A percentile compares a stretch with the other conserved stretches of the same genome.
Evolutionary conservation across 495 filamentous ascomycete genomes (phyloP).

Genomic region (Thermochaetoides thermophila): DNA sequence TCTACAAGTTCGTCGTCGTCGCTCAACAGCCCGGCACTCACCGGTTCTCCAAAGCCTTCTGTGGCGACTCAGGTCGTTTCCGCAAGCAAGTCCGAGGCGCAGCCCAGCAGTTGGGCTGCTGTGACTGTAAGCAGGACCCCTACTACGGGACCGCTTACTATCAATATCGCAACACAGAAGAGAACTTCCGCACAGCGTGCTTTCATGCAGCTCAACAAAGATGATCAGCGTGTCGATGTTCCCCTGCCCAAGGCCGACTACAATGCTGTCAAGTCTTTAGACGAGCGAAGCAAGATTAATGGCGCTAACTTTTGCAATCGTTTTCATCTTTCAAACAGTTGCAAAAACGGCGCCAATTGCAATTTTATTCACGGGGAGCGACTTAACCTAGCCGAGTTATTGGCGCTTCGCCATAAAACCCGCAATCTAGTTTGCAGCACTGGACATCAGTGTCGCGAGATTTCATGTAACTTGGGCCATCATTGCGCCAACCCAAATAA

Average conservation of each 20-base stretch:
- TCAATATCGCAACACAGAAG: conserved; percentile 14
- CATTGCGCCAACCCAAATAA: conserved; percentile 14
- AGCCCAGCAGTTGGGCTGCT: conserved; percentile 8
- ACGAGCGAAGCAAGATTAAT: conserved; percentile 13
- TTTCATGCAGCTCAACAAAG: conserved; percentile 18
- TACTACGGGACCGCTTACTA: conserved; percentile 2
- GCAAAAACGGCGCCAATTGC: conserved; percentile 15
- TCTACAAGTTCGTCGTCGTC: not conserved
- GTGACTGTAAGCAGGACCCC: too few relatives aligned
- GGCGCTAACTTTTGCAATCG: conserved; percentile 22
- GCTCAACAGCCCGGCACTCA: not conserved
- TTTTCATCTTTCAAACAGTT: conserved; percentile 17
- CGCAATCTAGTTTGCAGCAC: conserved; percentile 13
- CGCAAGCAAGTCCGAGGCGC: not conserved
- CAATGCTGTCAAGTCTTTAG: conserved; percentile 8
- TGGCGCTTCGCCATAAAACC: conserved; percentile 14
- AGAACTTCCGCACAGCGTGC: conserved; percentile 1
- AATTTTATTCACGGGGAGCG: conserved; percentile 19
- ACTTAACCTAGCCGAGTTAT: conserved; percentile 11
- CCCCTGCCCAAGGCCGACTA: conserved; percentile 12
- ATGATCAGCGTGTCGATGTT: conserved; percentile 21
- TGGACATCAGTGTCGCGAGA: conserved; percentile 11
- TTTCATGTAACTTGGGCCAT: conserved; percentile 21
- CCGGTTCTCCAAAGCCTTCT: not conserved
- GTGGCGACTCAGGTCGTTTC: not conserved